Evolutionary conservation across 2,329 filamentous ascomycete species (phyloP).

Genomic region (Setomelanomma holmii): DNA sequence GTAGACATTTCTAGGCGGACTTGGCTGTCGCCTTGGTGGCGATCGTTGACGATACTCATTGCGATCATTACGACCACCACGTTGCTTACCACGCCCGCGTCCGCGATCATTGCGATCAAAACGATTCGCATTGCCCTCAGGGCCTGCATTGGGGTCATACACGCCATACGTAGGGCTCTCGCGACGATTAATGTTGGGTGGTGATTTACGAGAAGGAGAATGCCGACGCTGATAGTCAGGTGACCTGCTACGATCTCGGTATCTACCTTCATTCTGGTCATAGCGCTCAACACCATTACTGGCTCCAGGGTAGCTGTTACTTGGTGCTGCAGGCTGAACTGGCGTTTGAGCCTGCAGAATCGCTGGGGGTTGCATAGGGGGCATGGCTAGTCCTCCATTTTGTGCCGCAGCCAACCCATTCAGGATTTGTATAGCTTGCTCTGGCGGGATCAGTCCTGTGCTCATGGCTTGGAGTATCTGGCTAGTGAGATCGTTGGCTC

Average conservation of each 20-base stretch:
- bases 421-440: conserved; percentile 45
- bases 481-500: conserved; percentile 35
- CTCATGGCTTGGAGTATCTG: conserved; percentile 46
- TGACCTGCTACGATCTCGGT: conserved; percentile 57
- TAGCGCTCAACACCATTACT: conserved; percentile 34
- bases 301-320: conserved; percentile 11
- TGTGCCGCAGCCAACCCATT: conserved; percentile 37
- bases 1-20: conserved; percentile 53
- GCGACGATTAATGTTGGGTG: conserved; percentile 64
- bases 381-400: conserved; percentile 33
- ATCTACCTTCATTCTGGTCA: conserved; percentile 43
- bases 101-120: conserved; percentile 62
- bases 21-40: conserved; percentile 69
- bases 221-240: conserved; percentile 71
- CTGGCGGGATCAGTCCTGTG: conserved; percentile 39
- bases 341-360: conserved; percentile 21
- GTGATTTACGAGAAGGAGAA: conserved; percentile 62
- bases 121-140: conserved; percentile 65
- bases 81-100: conserved; percentile 57
- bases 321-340: conserved; percentile 23
- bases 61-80: conserved; percentile 55
- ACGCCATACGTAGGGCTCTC: conserved; percentile 75
- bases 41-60: conserved; percentile 85
- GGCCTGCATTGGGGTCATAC: conserved; percentile 68
- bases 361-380: conserved; percentile 31